A percentile compares a stretch with the other conserved stretches of the same genome.
phyloP scores from a whole-genome alignment of 805 yeast species.

The Saccharomycopsis olivae region DNA sequence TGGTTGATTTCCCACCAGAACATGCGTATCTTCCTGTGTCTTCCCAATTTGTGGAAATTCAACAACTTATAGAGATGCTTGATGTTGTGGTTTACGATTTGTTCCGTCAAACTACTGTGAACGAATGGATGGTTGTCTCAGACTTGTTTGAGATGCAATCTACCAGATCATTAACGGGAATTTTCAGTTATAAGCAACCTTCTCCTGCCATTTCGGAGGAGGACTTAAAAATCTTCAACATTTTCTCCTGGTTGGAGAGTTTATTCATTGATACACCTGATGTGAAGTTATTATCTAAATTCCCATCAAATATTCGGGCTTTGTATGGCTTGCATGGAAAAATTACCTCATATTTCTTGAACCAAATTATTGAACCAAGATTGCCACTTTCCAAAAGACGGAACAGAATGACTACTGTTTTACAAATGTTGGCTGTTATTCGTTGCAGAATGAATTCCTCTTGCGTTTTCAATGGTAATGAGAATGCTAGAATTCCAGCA shows the following conservation, averaged over 20 bases:
- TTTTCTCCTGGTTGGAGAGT: conserved; percentile 59
- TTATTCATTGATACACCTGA: conserved; percentile 36
- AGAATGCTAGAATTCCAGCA: conserved; percentile 48
- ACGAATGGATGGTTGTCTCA: conserved; percentile 72
- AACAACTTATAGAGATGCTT: conserved; percentile 49
- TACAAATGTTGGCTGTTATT: conserved; percentile 54
- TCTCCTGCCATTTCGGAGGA: conserved; percentile 35
- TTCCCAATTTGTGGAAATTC: conserved; percentile 33
- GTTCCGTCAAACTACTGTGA: conserved; percentile 44
- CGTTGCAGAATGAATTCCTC: conserved; percentile 55
- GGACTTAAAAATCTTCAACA: conserved; percentile 50
- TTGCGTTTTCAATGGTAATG: conserved; percentile 36
- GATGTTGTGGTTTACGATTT: conserved; percentile 52
- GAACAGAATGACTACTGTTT: conserved; percentile 55
- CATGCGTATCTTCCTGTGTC: conserved; percentile 31
- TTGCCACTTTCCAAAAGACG: conserved; percentile 50
- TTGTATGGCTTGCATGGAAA: conserved; percentile 58
- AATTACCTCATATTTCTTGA: conserved; percentile 49
- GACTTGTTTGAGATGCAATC: conserved; percentile 65
- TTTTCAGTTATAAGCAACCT: conserved; percentile 43
- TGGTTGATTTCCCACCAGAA: conserved; percentile 37
- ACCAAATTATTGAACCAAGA: conserved; percentile 54
- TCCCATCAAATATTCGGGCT: conserved; percentile 63
- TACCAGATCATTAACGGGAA: conserved; percentile 41
- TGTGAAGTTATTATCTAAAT: conserved; percentile 32